phyloP scores from a whole-genome alignment of 78 protist species.

The Chrysochromulina parva region DNA sequence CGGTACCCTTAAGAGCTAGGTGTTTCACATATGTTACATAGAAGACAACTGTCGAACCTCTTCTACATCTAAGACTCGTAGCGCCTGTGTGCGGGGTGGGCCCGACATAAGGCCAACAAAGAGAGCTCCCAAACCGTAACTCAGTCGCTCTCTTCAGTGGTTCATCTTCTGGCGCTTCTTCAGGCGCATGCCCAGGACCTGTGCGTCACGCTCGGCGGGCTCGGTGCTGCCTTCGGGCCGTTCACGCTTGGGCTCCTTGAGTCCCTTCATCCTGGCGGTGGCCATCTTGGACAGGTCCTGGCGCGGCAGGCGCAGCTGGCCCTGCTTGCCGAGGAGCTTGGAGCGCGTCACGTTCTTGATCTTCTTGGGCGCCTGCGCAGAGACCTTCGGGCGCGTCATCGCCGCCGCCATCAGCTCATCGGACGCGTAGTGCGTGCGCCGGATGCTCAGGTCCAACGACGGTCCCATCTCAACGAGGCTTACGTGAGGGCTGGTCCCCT shows the following conservation, averaged over 20 bases:
- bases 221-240: too few species aligned
- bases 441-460: slow-evolving; percentile 50
- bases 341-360: slow-evolving; percentile 38
- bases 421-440: slow-evolving; percentile 60
- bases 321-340: not conserved
- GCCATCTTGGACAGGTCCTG: slow-evolving; percentile 46
- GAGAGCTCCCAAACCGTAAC: too few species aligned
- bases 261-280: slow-evolving; percentile 50
- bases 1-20: too few species aligned
- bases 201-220: too few species aligned
- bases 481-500: slow-evolving; percentile 62
- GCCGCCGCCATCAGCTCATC: slow-evolving; percentile 35
- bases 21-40: too few species aligned
- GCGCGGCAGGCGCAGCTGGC: slow-evolving; percentile 43
- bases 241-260: slow-evolving; percentile 1
- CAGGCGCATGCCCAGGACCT: too few species aligned
- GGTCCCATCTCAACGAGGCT: slow-evolving; percentile 79
- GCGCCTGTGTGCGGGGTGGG: too few species aligned
- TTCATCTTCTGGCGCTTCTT: too few species aligned
- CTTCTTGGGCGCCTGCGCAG: not conserved
- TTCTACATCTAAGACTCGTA: too few species aligned
- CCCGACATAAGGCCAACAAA: too few species aligned
- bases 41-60: too few species aligned
- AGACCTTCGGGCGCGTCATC: not conserved
- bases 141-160: too few species aligned